These are phyloP conservation scores for Malassezia dermatis DNA, from an alignment of 1,284 basidiomycete species.

Conservation along the genomic window DNA sequence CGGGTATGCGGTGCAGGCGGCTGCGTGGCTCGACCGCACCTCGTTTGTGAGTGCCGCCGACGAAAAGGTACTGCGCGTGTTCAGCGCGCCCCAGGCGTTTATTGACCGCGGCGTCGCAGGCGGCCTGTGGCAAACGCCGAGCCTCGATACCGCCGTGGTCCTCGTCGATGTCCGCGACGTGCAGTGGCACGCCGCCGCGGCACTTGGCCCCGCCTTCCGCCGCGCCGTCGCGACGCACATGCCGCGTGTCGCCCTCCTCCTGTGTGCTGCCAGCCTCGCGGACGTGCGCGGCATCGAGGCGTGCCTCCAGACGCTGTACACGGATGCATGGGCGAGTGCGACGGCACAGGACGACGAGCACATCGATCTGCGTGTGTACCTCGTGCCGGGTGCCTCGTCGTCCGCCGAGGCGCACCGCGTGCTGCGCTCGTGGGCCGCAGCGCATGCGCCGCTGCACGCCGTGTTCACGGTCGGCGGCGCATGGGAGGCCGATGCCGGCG, in stretches of 20 bases:
- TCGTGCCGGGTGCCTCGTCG: conserved; percentile 14
- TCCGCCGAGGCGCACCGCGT: not conserved
- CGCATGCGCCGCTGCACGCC: not conserved
- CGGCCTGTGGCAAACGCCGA: conserved; percentile 1
- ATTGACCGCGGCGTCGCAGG: conserved; percentile 21
- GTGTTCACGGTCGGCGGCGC: not conserved
- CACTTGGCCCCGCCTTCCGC: not conserved
- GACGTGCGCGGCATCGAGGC: conserved; percentile 28
- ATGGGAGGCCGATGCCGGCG: not conserved
- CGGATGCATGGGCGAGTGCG: conserved; percentile 35
- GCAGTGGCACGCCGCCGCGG: not conserved
- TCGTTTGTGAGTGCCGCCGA: conserved; percentile 43
- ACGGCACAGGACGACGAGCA: conserved; percentile 21
- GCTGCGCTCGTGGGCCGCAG: not conserved
- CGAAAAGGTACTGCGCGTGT: conserved; percentile 45
- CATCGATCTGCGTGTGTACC: conserved; percentile 32
- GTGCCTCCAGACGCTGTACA: conserved; percentile 37
- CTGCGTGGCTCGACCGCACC: conserved; percentile 38
- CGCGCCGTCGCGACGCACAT: not conserved
- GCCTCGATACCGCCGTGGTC: conserved; percentile 3
- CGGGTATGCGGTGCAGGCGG: conserved; percentile 37
- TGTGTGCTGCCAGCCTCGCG: not conserved
- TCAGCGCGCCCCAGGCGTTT: conserved; percentile 36
- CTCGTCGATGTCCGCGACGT: not conserved
- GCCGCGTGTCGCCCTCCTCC: not conserved